Evolutionary conservation across 768 basidiomycete genomes (phyloP).

Genomic region (Tubosaeta sp.): DNA sequence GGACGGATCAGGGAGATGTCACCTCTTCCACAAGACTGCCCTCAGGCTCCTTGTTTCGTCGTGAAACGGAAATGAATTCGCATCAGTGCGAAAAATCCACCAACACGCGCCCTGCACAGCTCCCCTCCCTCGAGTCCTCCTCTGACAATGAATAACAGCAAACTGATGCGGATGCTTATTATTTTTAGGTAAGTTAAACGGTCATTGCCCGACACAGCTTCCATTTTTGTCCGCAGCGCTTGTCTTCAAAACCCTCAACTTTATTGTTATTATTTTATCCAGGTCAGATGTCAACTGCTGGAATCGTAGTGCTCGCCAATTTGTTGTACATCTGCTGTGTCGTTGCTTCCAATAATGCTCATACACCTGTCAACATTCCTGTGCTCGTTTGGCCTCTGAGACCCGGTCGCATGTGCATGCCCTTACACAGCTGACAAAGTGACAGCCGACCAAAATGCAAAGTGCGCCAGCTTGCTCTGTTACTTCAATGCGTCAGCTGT

Average conservation of each 20-base stretch:
- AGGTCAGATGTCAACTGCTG: conserved; percentile 20
- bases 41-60: conserved; percentile 18
- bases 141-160: conserved; percentile 23
- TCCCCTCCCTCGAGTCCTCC: conserved; percentile 14
- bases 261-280: conserved; percentile 10
- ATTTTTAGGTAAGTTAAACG: conserved; percentile 26
- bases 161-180: conserved; percentile 15
- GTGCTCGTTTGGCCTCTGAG: conserved; percentile 22
- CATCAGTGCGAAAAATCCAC: conserved; percentile 20
- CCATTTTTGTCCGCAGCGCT: conserved; percentile 17
- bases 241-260: conserved; percentile 17
- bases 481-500: conserved; percentile 22
- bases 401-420: conserved; percentile 24
- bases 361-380: conserved; percentile 21
- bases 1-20: conserved; percentile 26
- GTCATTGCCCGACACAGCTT: conserved; percentile 11
- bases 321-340: conserved; percentile 26
- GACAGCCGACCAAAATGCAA: conserved; percentile 25
- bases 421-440: conserved; percentile 28
- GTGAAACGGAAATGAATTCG: conserved; percentile 32
- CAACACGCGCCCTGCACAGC: conserved; percentile 19
- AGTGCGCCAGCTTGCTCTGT: conserved; percentile 31
- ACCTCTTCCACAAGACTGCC: conserved; percentile 19
- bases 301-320: conserved; percentile 21
- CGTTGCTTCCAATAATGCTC: conserved; percentile 20